Evolutionary conservation across 2,329 filamentous ascomycete species (phyloP), one percentile per base, ranked within the genome.

Genomic region (Fusarium sp.): DNA sequence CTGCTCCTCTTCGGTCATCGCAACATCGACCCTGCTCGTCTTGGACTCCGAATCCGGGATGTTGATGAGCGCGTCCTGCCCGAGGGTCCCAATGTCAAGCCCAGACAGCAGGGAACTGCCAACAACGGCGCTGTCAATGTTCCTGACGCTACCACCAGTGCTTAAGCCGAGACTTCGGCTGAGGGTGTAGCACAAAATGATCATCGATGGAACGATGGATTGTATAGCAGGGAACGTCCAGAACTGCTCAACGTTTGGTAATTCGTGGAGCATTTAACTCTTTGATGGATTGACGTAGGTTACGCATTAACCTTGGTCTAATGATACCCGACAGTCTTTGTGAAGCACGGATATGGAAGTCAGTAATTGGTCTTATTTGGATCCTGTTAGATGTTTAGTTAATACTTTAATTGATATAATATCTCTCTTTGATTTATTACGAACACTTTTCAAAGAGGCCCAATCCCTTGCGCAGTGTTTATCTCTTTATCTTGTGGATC

Each of bases 1-100:
- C 74, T 91, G 1, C 82, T 92, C 2, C 80, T 92, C 51, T 88
- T 81, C 79, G 88, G 88, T 2, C 89, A 91, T 76, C 83, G 87
- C 48, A 86, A 86, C 69, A 90, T 91, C 52, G 84, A 88, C 46
- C 86, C 88, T 12, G 79, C 81, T 7, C 79, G 82, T 16, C 80
- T 92, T 14, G 89, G 89, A 9, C 80, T 90, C 9, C 66, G 77
- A 42, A 79, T 82, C 16, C 77, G 79, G 11, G 72, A 76, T 13
- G 18, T 70, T 10, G 52, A 51, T 4, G 64, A 70, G 44, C 55
- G 46, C 0, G 54, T 61, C 3, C 26, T 53, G 7, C 65, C 54
- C 2, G 65, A 68, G 2, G 65, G 65, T 3, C 60, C 62, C 23
- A 45, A 45, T 12, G 28, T 23, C 0, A 68, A 66, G 19, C 12